Percentiles rank a stretch among this genome's conserved stretches.
Conservation (phyloP, 2,329 filamentous ascomycete genomes). For the Pseudopyrenochaeta lycopersici region DNA sequence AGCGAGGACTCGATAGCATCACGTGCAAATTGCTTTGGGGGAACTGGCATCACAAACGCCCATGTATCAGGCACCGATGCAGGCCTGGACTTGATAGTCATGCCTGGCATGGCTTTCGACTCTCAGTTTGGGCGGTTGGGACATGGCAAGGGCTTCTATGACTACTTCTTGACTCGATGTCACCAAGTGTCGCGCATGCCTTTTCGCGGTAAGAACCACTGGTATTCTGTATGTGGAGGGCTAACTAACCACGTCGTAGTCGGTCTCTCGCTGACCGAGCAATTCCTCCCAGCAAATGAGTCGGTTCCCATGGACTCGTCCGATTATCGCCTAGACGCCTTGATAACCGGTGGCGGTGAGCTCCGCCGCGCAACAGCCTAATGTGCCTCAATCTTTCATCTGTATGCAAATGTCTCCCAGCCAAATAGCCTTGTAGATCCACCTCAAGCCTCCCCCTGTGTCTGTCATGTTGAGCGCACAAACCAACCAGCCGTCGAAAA, state of each 20-base stretch:
- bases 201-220: slow-evolving; percentile 64
- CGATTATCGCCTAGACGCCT: slow-evolving; percentile 82
- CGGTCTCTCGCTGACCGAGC: slow-evolving; percentile 86
- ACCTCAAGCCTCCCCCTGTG: slow-evolving; percentile 5
- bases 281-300: slow-evolving; percentile 73
- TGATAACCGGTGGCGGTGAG: slow-evolving; percentile 76
- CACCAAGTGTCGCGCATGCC: slow-evolving; percentile 61
- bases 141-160: slow-evolving; percentile 97
- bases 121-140: slow-evolving; percentile 77
- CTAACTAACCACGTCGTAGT: slow-evolving; percentile 60
- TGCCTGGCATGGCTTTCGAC: slow-evolving; percentile 95
- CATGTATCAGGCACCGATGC: slow-evolving; percentile 33
- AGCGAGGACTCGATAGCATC: slow-evolving; percentile 69
- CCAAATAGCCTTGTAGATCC: slow-evolving; percentile 5
- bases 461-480: slow-evolving; percentile 11
- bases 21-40: slow-evolving; percentile 78
- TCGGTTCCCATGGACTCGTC: slow-evolving; percentile 77
- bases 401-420: not conserved
- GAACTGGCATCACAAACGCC: slow-evolving; percentile 58
- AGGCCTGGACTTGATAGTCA: slow-evolving; percentile 82
- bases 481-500: slow-evolving; percentile 3
- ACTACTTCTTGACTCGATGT: slow-evolving; percentile 87
- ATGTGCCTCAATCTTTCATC: not conserved
- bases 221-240: slow-evolving; percentile 36
- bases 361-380: slow-evolving; percentile 40